Percentiles rank a stretch among this genome's conserved stretches.
phyloP scores from a whole-genome alignment of 345 rosid species.

The Gynandropsis gynandra region DNA sequence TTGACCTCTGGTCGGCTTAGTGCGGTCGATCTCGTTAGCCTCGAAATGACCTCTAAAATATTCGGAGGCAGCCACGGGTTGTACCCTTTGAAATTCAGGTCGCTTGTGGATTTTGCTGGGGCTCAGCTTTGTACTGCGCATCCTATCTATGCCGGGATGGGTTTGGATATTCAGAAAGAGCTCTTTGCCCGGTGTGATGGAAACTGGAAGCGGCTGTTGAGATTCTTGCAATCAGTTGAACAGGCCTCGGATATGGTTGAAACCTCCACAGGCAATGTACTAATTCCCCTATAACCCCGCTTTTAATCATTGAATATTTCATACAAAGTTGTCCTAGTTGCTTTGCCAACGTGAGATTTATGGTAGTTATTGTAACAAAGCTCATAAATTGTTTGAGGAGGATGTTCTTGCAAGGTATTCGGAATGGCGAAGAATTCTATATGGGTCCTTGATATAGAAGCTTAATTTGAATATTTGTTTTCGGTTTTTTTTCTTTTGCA shows the following conservation, averaged over 20 bases:
- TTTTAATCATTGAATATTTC: slow-evolving; percentile 5
- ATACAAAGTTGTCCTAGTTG: not conserved
- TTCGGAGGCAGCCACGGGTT: slow-evolving; percentile 63
- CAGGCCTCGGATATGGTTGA: slow-evolving; percentile 64
- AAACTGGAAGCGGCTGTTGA: slow-evolving; percentile 82
- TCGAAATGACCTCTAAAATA: slow-evolving; percentile 73
- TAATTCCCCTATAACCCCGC: slow-evolving; percentile 22
- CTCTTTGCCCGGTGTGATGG: slow-evolving; percentile 67
- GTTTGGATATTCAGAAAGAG: slow-evolving; percentile 40
- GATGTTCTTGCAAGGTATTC: no score
- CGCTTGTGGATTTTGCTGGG: slow-evolving; percentile 75
- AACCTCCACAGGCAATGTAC: slow-evolving; percentile 90
- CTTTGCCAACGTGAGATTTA: not conserved
- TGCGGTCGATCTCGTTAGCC: slow-evolving; percentile 53
- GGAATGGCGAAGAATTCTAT: no score
- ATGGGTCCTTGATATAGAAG: not conserved
- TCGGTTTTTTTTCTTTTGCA: slow-evolving; percentile 32
- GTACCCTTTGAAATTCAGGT: slow-evolving; percentile 58
- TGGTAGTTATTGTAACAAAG: no score
- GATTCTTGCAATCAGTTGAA: slow-evolving; percentile 83
- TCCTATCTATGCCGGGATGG: slow-evolving; percentile 51
- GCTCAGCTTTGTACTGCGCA: slow-evolving; percentile 63
- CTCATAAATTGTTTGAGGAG: no score
- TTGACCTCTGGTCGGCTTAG: slow-evolving; percentile 60
- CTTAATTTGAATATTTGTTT: slow-evolving; percentile 3